Evolutionary conservation across 371 early-diverging fungal species (phyloP), one percentile per base, ranked within the genome.

Genomic region (Rhizopus stolonifer): DNA sequence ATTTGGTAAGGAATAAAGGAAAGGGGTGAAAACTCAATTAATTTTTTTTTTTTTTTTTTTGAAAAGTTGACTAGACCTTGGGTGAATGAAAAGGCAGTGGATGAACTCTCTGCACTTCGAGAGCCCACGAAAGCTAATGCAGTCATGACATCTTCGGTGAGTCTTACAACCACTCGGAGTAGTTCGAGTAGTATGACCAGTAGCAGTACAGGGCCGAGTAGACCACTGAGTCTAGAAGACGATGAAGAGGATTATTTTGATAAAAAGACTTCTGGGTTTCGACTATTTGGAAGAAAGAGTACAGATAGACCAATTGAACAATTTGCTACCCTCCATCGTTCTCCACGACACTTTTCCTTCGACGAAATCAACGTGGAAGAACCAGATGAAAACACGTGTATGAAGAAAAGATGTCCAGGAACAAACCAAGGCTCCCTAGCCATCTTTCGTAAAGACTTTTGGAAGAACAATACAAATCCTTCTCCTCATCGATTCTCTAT

Each of bases 11-110:
- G 11, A 1, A 38, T 14, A 14, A n/a, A 2, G 6, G 15, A 14
- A 36, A 14, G 15, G n/a, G n/a, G n/a, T n/a, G n/a, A n/a, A n/a
- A n/a, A n/a, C n/a, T n/a, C n/a, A n/a, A n/a, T n/a, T n/a, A n/a
- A n/a, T n/a, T n/a, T n/a, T n/a, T n/a, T n/a, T n/a, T n/a, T n/a
- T 14, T 18, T 14, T 58, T 39, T 34, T 23, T 42, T 48, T 8
- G 47, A 29, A 29, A 29, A 89, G 56, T 64, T 78, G 54, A 78
- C 79, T 19, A 49, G 79, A 49, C 54, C 69, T 6, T 78, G 75
- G 75, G 79, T 85, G 1, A 72, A 82, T 21, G 89, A 91, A 70
- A 83, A 83, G 46, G 82, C 85, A 46, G 83, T 89, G 11, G 91
- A 91, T 64, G 89, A 88, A 60, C 51, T 91, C 43, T 85, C 86